Evolutionary conservation across 768 basidiomycete genomes (phyloP).

Genomic region (Termitomyces eurrhizus): DNA sequence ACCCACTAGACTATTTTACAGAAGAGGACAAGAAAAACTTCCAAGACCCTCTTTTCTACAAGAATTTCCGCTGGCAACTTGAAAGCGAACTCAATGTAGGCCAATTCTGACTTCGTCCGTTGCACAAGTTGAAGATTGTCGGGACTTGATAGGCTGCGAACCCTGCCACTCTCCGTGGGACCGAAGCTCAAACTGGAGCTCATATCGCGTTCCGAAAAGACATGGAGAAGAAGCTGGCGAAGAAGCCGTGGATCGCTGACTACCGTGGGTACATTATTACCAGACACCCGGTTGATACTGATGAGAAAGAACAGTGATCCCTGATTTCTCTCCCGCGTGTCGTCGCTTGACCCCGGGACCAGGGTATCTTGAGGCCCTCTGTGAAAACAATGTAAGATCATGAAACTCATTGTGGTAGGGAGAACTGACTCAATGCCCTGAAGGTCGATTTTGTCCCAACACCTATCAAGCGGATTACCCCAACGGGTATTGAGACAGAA

Average conservation of each 20-base stretch:
- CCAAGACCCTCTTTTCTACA: conserved; percentile 44
- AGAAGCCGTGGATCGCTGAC: conserved; percentile 60
- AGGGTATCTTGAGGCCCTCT: conserved; percentile 64
- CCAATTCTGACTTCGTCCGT: neutral
- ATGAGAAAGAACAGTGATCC: conserved; percentile 39
- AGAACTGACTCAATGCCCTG: neutral
- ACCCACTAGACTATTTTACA: conserved; percentile 39
- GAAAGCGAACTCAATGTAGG: conserved; percentile 49
- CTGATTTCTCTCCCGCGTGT: conserved; percentile 55
- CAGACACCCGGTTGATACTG: neutral
- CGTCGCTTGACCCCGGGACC: conserved; percentile 65
- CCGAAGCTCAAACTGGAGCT: conserved; percentile 31
- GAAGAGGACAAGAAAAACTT: conserved; percentile 48
- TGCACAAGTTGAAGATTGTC: neutral
- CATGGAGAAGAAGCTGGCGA: conserved; percentile 48
- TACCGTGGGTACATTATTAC: conserved; percentile 32
- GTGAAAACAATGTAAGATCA: conserved; percentile 50
- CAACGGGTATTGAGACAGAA: conserved; percentile 50
- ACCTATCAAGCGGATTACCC: conserved; percentile 47
- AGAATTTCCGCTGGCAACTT: conserved; percentile 42
- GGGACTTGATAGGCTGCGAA: conserved; percentile 26
- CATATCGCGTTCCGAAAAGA: conserved; percentile 33
- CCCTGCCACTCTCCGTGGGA: conserved; percentile 37
- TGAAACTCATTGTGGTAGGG: neutral
- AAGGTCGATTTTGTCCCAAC: conserved; percentile 52